These are phyloP conservation scores for Halenospora varia DNA, from an alignment of 495 filamentous ascomycete genomes.

Conservation along the genomic window DNA sequence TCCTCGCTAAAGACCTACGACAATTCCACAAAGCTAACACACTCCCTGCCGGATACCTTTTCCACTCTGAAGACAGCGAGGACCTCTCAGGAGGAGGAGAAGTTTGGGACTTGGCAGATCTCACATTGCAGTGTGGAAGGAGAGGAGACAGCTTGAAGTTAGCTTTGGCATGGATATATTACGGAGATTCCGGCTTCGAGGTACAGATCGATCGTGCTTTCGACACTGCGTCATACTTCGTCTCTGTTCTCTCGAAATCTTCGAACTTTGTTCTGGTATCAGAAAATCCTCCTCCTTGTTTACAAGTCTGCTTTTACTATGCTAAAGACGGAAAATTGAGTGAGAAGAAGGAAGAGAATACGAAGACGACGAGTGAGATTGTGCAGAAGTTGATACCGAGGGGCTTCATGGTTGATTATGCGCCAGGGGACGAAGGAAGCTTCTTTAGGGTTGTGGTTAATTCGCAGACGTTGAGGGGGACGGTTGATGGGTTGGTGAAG, in stretches of 20 bases:
- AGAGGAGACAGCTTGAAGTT: constrained; percentile 84
- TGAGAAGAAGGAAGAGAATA: constrained; percentile 56
- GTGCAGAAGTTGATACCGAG: constrained; percentile 58
- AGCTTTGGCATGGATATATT: constrained; percentile 82
- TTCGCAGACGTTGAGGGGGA: constrained; percentile 63
- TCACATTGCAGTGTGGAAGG: constrained; percentile 90
- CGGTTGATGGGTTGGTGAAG: constrained; percentile 71
- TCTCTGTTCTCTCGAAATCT: constrained; percentile 36
- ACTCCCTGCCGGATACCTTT: constrained; percentile 82
- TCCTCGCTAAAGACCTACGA: constrained; percentile 70
- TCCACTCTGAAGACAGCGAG: constrained; percentile 52
- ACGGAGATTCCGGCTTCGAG: constrained; percentile 48
- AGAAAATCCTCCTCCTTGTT: constrained; percentile 74
- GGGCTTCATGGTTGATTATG: constrained; percentile 95
- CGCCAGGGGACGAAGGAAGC: constrained; percentile 70
- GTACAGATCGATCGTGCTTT: constrained; percentile 26
- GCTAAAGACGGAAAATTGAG: constrained; percentile 51
- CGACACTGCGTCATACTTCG: constrained; percentile 22
- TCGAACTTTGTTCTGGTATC: constrained; percentile 67
- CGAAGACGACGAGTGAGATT: constrained; percentile 63
- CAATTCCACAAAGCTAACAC: constrained; percentile 80
- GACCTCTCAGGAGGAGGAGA: constrained; percentile 33
- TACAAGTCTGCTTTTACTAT: constrained; percentile 95
- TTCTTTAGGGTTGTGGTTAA: constrained; percentile 92
- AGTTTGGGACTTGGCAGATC: constrained; percentile 86